Percentiles rank a stretch among this genome's conserved stretches.
Evolutionary conservation across 1,139 yeast genomes (phyloP).

Genomic region (Chernovozyma aurita): DNA sequence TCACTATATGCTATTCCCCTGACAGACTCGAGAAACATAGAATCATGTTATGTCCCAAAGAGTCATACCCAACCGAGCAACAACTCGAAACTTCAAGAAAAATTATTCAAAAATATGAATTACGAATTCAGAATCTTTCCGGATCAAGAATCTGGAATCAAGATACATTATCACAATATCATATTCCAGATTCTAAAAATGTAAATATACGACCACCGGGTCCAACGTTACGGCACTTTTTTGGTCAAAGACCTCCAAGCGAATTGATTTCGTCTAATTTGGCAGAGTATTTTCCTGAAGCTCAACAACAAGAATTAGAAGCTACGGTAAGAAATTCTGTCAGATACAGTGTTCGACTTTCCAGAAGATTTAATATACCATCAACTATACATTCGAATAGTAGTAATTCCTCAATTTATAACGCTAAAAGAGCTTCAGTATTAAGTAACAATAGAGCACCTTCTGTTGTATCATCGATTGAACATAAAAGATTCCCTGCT

Average conservation of each 20-base stretch:
- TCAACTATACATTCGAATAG: conserved; percentile 13
- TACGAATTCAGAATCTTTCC: conserved; percentile 7
- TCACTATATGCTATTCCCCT: conserved; percentile 74
- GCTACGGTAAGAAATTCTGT: conserved; percentile 83
- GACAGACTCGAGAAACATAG: conserved; percentile 71
- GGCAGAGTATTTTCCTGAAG: conserved; percentile 88
- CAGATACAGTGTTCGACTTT: conserved; percentile 63
- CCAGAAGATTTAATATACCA: conserved; percentile 33
- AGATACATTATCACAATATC: conserved; percentile 17
- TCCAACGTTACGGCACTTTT: conserved; percentile 48
- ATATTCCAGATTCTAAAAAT: conserved; percentile 20
- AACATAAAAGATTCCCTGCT: conserved; percentile 12
- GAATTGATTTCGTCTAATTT: conserved; percentile 87
- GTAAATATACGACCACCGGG: conserved; percentile 14
- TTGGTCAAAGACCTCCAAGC: conserved; percentile 91
- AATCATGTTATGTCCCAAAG: conserved; percentile 62
- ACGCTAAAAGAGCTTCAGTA: conserved; percentile 3
- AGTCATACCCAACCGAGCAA: conserved; percentile 58
- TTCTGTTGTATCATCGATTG: conserved; percentile 3
- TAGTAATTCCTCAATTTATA: conserved; percentile 2
- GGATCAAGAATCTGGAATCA: neutral
- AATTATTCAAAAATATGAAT: conserved; percentile 32
- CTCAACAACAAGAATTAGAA: conserved; percentile 67
- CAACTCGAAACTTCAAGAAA: conserved; percentile 60
- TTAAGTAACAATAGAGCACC: conserved; percentile 6